Evolutionary conservation across 1,139 yeast genomes (phyloP), one percentile per base, ranked within the genome.

Genomic region (Diutina pseudorugosa): DNA sequence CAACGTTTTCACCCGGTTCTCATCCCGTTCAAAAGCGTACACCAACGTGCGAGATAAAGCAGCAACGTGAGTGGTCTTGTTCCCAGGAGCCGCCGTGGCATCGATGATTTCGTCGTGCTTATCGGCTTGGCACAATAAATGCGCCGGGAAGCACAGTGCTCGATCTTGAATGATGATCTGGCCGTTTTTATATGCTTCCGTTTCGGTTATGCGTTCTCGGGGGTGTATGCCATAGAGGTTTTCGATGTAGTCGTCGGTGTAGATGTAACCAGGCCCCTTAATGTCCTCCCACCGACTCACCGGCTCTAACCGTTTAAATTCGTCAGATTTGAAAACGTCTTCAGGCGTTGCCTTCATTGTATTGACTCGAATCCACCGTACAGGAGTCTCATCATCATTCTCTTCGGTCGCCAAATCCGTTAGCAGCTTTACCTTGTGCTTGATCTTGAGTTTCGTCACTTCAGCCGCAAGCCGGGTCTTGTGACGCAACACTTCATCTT

Each of bases 51-150:
- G 61, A 5, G 72, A 65, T 63, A 79, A 70, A 1, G 95, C 79
- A 0, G 98, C 96, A 30, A 85, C 71, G 67, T 91, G 98, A 0
- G 98, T 88, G 0, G 99, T 93, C 65, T 93, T 94, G 67, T 93
- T 93, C 6, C 99, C 99, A 1, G 99, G 99, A 0, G 99, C 98
- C 2, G 98, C 90, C 68, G 98, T 91, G 0, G 97, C 87, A 68
- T 93, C 99, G 47, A 93, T 86, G 7, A 90, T 79, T 51, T 74
- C 68, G 54, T 75, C 80, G 50, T 72, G 76, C 4, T 77, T 72
- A 0, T 62, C 56, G 0, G 90, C 85, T 51, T 62, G 58, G 56
- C 79, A 73, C 52, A 93, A 68, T 25, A 94, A 90, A 55, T 82
- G 83, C 0, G 95, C 96, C 0, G 99, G 99, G 62, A 93, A 89